Evolutionary conservation across 306 rosid genomes (phyloP), one percentile per base, ranked within the genome.

Genomic region (Citrullus mucosospermus): DNA sequence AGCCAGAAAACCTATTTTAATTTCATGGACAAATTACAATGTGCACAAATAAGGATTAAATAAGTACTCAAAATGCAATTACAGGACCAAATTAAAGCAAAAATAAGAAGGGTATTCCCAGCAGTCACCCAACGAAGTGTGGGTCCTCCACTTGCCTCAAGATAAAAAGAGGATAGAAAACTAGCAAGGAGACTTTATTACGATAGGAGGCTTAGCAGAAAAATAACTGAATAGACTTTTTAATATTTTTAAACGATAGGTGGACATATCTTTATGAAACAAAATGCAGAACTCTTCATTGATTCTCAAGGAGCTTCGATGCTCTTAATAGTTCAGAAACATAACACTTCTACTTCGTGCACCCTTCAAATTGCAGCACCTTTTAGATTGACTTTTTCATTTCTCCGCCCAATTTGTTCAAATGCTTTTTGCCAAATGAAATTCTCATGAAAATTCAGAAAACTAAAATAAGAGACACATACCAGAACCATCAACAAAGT

Each of bases 401-500:
- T 43, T 68, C 0, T 36, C 34, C 55, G 4, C 36, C 18, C 54
- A n/a, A 6, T 44, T 44, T 22, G 75, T 70, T 44, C 3, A 44
- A 67, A 70, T 44, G 15, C 17, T 71, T 25, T 68, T 60, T 34
- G 3, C 3, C 41, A 34, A 16, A 32, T 22, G 30, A 77, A 75
- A 46, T 9, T 76, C 63, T 38, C 39, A 17, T 7, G 44, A 25
- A 43, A 62, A 28, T 41, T 78, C 55, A 81, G 66, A 80, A 78
- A 18, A 61, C 6, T 43, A 60, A 57, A 46, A 36, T 15, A 5
- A 66, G 60, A 72, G 67, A 63, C 58, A 56, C 83, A 71, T 86
- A 92, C 97, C 97, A 77, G 90, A 88, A 82, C 91, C 88, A 83
- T 92, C 97, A 4, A 86, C 84, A 59, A 86, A 81, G 50, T 85